Percentiles rank a stretch among this genome's conserved stretches.
These are phyloP conservation scores for Emydomyces testavorans DNA, from an alignment of 2,329 filamentous ascomycete species.

Conservation along the genomic window DNA sequence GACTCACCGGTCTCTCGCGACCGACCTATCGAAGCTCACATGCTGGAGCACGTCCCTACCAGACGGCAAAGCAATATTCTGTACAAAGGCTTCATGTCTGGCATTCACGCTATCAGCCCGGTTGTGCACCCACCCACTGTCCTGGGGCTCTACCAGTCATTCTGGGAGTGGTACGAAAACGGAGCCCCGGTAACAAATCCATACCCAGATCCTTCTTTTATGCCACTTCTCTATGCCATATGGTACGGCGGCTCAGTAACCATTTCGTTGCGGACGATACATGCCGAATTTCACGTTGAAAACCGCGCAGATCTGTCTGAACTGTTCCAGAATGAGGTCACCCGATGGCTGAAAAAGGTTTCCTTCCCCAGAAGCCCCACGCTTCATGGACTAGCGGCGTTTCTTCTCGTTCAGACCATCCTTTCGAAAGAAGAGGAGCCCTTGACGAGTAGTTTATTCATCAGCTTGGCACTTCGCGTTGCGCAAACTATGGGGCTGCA, in stretches of 20 bases:
- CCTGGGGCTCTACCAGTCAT: conserved; percentile 32
- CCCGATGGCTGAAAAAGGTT: conserved; percentile 33
- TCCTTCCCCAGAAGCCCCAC: conserved; percentile 38
- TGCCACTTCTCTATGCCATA: conserved; percentile 37
- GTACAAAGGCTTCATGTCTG: conserved; percentile 39
- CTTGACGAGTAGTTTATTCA: conserved; percentile 38
- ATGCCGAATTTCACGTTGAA: conserved; percentile 30
- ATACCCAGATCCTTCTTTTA: conserved; percentile 33
- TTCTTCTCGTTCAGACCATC: conserved; percentile 39
- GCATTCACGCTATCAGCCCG: conserved; percentile 37
- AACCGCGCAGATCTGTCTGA: conserved; percentile 30
- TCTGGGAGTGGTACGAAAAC: conserved; percentile 39
- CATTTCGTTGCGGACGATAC: conserved; percentile 33
- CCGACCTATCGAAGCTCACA: conserved; percentile 29
- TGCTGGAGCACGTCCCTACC: conserved; percentile 34
- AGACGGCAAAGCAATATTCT: conserved; percentile 38
- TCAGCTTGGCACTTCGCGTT: conserved; percentile 38
- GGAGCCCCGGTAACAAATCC: conserved; percentile 27
- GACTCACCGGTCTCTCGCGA: conserved; percentile 27
- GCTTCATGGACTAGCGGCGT: conserved; percentile 36
- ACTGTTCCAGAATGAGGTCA: conserved; percentile 34
- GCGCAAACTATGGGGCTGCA: conserved; percentile 41
- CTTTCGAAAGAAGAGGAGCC: conserved; percentile 40
- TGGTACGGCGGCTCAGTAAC: conserved; percentile 41
- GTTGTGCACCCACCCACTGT: conserved; percentile 36